Evolutionary conservation across 805 yeast species (phyloP).

Genomic region (Cyberlindnera euphorbiae): DNA sequence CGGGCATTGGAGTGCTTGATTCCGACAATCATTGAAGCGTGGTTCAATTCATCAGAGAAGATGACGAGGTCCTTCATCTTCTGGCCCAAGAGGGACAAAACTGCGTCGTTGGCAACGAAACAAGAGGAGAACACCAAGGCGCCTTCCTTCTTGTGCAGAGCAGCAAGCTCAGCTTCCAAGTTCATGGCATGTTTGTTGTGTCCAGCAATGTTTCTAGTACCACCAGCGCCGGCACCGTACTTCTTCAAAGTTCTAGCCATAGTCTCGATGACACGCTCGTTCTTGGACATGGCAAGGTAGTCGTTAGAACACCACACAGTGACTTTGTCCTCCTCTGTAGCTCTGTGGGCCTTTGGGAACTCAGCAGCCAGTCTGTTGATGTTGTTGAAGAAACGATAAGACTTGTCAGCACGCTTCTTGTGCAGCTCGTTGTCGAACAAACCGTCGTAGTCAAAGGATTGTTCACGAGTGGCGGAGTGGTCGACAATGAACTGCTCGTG

Average conservation of each 20-base stretch:
- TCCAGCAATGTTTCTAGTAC: slow-evolving; percentile 98
- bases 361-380: slow-evolving; percentile 92
- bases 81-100: slow-evolving; percentile 84
- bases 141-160: slow-evolving; percentile 89
- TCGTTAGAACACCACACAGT: slow-evolving; percentile 99
- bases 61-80: slow-evolving; percentile 85
- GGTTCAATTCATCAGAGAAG: slow-evolving; percentile 89
- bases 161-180: slow-evolving; percentile 82
- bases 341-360: slow-evolving; percentile 89
- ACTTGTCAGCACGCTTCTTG: slow-evolving; percentile 79
- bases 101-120: slow-evolving; percentile 95
- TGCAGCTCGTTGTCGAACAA: slow-evolving; percentile 61
- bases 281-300: slow-evolving; percentile 91
- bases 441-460: slow-evolving; percentile 66
- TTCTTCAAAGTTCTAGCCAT: slow-evolving; percentile 78
- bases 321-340: slow-evolving; percentile 71
- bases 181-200: slow-evolving; percentile 87
- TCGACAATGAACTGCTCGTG: slow-evolving; percentile 24
- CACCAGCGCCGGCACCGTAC: slow-evolving; percentile 99
- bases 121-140: slow-evolving; percentile 95
- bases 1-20: slow-evolving; percentile 83
- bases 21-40: slow-evolving; percentile 97
- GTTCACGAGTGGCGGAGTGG: slow-evolving; percentile 41
- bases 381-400: slow-evolving; percentile 95
- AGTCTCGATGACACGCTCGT: slow-evolving; percentile 61